These are phyloP conservation scores for Rhodotorula sphaerocarpa DNA, from an alignment of 768 basidiomycete genomes.

Conservation along the genomic window DNA sequence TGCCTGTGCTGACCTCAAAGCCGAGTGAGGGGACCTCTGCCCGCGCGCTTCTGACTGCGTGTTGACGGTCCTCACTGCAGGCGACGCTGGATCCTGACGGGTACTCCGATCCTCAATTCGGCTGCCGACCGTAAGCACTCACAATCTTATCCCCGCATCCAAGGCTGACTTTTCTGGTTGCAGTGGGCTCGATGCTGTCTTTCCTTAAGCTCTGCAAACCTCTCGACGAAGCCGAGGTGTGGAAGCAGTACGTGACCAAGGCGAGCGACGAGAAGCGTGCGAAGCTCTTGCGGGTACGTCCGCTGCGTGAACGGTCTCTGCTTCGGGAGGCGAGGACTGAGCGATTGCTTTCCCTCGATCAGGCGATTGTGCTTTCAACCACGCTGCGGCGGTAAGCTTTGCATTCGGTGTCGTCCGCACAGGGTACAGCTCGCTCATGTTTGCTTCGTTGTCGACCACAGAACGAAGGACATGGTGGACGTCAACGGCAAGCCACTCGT, in stretches of 20 bases:
- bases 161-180: not conserved
- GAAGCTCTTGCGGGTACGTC: slow-evolving; percentile 9
- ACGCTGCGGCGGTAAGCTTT: slow-evolving; percentile 56
- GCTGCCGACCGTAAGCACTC: slow-evolving; percentile 54
- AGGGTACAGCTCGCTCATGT: not conserved
- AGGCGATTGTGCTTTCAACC: slow-evolving; percentile 44
- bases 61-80: slow-evolving; percentile 31
- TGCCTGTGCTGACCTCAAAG: slow-evolving; percentile 57
- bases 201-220: slow-evolving; percentile 81
- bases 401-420: not conserved
- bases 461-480: slow-evolving; percentile 68
- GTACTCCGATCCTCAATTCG: slow-evolving; percentile 71
- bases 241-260: slow-evolving; percentile 57
- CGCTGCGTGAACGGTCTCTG: too few relatives aligned
- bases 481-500: slow-evolving; percentile 63
- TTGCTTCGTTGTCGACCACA: slow-evolving; percentile 39
- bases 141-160: not conserved
- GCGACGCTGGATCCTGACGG: slow-evolving; percentile 43
- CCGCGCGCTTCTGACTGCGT: not conserved
- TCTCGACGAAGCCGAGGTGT: slow-evolving; percentile 72
- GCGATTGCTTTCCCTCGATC: not conserved
- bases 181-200: slow-evolving; percentile 68
- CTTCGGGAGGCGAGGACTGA: too few relatives aligned
- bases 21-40: slow-evolving; percentile 48
- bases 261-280: not conserved